Evolutionary conservation across 2,329 filamentous ascomycete species (phyloP).

Genomic region (Didymosphaeria variabile): DNA sequence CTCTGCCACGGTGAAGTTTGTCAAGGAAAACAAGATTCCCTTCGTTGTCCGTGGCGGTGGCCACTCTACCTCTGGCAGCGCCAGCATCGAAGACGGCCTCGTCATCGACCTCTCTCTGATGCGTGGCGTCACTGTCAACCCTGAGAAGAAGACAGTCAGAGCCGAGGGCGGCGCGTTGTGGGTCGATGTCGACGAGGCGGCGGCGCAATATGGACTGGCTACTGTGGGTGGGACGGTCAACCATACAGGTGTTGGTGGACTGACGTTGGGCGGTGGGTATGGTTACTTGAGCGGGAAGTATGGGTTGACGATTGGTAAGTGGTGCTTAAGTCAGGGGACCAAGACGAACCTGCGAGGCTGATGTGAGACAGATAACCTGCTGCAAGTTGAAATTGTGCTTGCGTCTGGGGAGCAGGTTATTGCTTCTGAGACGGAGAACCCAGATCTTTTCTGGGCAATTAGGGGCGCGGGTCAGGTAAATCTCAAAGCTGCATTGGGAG

Average conservation of each 20-base stretch:
- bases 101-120: slow-evolving; percentile 65
- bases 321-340: neutral
- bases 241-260: slow-evolving; percentile 69
- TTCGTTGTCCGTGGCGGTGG: slow-evolving; percentile 65
- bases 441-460: slow-evolving; percentile 52
- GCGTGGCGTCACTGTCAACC: slow-evolving; percentile 60
- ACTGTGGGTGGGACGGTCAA: slow-evolving; percentile 70
- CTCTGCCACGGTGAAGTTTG: slow-evolving; percentile 33
- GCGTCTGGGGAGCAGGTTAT: slow-evolving; percentile 47
- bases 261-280: slow-evolving; percentile 65
- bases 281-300: slow-evolving; percentile 64
- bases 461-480: slow-evolving; percentile 43
- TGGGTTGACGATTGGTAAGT: slow-evolving; percentile 63
- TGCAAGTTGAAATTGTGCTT: slow-evolving; percentile 44
- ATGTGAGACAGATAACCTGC: slow-evolving; percentile 46
- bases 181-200: slow-evolving; percentile 64
- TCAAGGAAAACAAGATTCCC: slow-evolving; percentile 50
- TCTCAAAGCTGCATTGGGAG: neutral
- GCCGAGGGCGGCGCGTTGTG: slow-evolving; percentile 64
- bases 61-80: slow-evolving; percentile 63
- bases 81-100: slow-evolving; percentile 61
- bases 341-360: neutral
- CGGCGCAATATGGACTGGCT: slow-evolving; percentile 61
- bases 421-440: slow-evolving; percentile 35
- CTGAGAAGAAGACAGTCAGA: slow-evolving; percentile 55